Evolutionary conservation across 495 filamentous ascomycete species (phyloP), one percentile per base, ranked within the genome.

Genomic region (Penicillium fimorum): DNA sequence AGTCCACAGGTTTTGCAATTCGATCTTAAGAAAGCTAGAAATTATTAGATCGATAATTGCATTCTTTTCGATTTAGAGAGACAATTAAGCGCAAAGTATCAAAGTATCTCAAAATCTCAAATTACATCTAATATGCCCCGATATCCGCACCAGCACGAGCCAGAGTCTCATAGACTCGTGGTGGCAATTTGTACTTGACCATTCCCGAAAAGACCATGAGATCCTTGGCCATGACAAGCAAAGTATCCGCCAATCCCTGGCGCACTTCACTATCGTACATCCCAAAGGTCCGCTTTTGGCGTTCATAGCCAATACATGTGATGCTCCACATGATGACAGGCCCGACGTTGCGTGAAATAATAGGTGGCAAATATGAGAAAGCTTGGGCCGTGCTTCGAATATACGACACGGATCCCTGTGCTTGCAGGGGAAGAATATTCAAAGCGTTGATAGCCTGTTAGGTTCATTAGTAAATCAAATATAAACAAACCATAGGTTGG

Each of bases 261-360:
- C 85, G 86, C 57, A 85, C 86, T 52, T 86, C 86, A 64, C 90
- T 91, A 50, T 86, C 87, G 67, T 84, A 97, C 56, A 82, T 77
- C 22, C 83, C 81, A 38, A 72, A 79, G 53, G 75, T 78, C 42
- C 96, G 73, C 22, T 80, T 69, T 56, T 87, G 86, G 33, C 91
- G 82, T 67, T 94, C 85, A 29, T 82, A 78, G 48, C 85, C 84
- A 69, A 92, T 94, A 66, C 88, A 90, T 20, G 85, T 81, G 58
- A 97, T 91, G 32, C 90, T 89, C 93, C 94, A 96, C 73, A 96
- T 87, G 29, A 98, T 81, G 48, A 97, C 76, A 74, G 90, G 88
- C 1, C 91, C 91, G 57, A 97, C 81, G 65, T 92, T 96, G 65
- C 88, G 84, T 2, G 91, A 86, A 30, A 97, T 86, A 10, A 89